Conservation (phyloP, 2,329 filamentous ascomycete genomes). For the Aspergillus aculeatus region DNA sequence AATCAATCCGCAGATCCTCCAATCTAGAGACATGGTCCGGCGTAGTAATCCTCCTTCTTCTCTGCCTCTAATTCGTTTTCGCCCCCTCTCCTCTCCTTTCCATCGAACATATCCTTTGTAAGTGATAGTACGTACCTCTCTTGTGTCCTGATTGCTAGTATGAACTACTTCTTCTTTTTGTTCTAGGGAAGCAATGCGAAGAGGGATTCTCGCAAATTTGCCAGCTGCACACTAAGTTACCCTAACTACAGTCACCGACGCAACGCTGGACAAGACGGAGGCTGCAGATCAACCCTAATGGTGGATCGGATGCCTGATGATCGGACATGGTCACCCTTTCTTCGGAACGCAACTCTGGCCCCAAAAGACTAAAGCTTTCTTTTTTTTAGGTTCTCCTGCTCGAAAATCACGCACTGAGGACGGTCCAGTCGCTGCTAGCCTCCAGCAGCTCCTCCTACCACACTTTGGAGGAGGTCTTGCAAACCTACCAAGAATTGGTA, state of each 20-base stretch:
- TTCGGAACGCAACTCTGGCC: background rate
- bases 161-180: too few relatives aligned
- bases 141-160: too few relatives aligned
- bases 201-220: too few relatives aligned
- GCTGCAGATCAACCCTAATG: constrained; percentile 8
- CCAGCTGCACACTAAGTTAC: background rate
- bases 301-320: constrained; percentile 6
- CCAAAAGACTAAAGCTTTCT: constrained; percentile 2
- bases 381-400: background rate
- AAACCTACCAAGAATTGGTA: background rate
- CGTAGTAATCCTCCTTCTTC: background rate
- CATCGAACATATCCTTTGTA: background rate
- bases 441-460: background rate
- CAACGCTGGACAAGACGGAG: background rate
- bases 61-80: background rate
- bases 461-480: too few relatives aligned
- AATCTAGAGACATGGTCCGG: background rate
- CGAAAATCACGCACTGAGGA: constrained; percentile 6
- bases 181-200: background rate
- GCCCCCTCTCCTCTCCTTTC: background rate
- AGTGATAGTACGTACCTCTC: background rate
- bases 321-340: background rate
- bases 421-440: background rate
- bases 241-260: background rate
- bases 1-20: constrained; percentile 1